phyloP scores from a whole-genome alignment of 2,329 filamentous ascomycete species.

The Diaporthe citriasiana region DNA sequence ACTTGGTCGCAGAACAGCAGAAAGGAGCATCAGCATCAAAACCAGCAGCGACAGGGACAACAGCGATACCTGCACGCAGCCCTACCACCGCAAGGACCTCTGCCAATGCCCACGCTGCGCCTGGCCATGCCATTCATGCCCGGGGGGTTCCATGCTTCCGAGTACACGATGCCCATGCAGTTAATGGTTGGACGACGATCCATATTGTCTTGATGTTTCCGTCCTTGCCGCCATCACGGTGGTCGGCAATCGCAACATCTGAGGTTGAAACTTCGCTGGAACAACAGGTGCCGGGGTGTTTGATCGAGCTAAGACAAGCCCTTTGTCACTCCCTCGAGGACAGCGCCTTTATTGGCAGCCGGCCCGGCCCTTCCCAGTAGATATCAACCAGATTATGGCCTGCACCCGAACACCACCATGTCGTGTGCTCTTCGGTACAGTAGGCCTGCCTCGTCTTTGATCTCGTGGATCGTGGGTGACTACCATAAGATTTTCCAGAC shows the following conservation, averaged over 20 bases:
- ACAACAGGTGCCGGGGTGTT: constrained; percentile 11
- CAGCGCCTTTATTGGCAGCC: constrained; percentile 16
- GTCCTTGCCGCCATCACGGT: neutral
- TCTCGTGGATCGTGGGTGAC: neutral
- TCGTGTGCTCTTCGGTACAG: neutral
- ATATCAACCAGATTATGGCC: constrained; percentile 12
- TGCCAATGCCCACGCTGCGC: neutral
- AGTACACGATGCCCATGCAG: constrained; percentile 1
- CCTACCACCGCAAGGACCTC: constrained; percentile 13
- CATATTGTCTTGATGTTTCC: neutral
- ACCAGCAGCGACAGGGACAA: neutral
- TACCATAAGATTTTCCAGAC: neutral
- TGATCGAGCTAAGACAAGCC: constrained; percentile 4
- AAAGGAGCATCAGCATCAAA: neutral
- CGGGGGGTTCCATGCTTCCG: constrained; percentile 12
- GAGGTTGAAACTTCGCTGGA: constrained; percentile 34
- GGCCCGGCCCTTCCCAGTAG: constrained; percentile 26
- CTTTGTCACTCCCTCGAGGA: constrained; percentile 4
- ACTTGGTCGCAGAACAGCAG: neutral
- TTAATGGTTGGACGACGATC: neutral
- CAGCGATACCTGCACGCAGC: constrained; percentile 6
- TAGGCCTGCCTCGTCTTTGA: neutral
- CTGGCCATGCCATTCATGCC: neutral
- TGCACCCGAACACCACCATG: neutral
- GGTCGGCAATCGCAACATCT: constrained; percentile 8